A percentile compares a stretch with the other conserved stretches of the same genome.
These are phyloP conservation scores for Wickerhamomyces ciferrii DNA, from an alignment of 805 yeast genomes.

Conservation along the genomic window DNA sequence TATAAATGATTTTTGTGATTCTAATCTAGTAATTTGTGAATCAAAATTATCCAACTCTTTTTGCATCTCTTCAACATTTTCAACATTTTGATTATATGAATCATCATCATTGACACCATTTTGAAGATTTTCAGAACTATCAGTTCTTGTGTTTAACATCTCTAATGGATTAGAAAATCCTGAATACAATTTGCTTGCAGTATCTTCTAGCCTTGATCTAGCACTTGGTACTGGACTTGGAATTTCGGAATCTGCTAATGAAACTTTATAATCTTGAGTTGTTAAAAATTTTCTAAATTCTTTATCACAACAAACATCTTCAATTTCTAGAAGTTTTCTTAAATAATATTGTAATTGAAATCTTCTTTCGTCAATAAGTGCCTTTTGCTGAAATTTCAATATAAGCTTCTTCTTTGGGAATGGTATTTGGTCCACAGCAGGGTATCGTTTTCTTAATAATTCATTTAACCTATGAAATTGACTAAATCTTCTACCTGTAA, in stretches of 20 bases:
- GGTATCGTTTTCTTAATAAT: conserved; percentile 49
- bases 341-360: conserved; percentile 58
- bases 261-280: conserved; percentile 14
- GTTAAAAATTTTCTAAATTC: conserved; percentile 76
- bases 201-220: conserved; percentile 10
- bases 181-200: conserved; percentile 15
- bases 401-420: conserved; percentile 55
- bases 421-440: conserved; percentile 48
- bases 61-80: conserved; percentile 43
- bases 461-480: conserved; percentile 74
- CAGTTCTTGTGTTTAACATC: conserved; percentile 4
- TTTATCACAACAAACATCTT: conserved; percentile 68
- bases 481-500: conserved; percentile 82
- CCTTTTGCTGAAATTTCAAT: conserved; percentile 62
- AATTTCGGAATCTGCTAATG: neutral
- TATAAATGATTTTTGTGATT: conserved; percentile 48
- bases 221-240: conserved; percentile 3
- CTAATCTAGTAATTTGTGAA: conserved; percentile 3
- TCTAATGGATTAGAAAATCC: conserved; percentile 15
- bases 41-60: conserved; percentile 44
- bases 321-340: conserved; percentile 47
- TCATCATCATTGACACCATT: conserved; percentile 1
- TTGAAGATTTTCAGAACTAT: conserved; percentile 11
- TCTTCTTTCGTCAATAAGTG: conserved; percentile 61
- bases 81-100: neutral